phyloP scores from a whole-genome alignment of 2,329 filamentous ascomycete species.

The Alternaria dauci region DNA sequence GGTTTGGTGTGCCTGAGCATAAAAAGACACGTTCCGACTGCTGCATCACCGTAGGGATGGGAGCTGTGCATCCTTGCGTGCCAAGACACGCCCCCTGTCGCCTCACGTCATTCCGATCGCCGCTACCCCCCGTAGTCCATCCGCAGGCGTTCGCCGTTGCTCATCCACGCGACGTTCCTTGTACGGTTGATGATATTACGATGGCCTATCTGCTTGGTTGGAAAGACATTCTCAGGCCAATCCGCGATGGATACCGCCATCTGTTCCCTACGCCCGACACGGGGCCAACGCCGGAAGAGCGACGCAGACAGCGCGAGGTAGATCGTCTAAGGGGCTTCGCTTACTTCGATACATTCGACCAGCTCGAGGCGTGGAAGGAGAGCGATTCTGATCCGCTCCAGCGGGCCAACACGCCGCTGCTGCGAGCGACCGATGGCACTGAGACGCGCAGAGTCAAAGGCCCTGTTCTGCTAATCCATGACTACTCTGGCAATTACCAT shows the following conservation, averaged over 20 bases:
- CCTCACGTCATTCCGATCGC: slow-evolving; percentile 26
- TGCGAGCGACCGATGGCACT: slow-evolving; percentile 27
- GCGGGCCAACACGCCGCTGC: slow-evolving; percentile 50
- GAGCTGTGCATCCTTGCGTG: slow-evolving; percentile 43
- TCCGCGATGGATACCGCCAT: slow-evolving; percentile 51
- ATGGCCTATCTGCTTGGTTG: slow-evolving; percentile 44
- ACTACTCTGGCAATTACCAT: slow-evolving; percentile 56
- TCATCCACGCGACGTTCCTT: background rate
- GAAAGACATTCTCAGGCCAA: slow-evolving; percentile 52
- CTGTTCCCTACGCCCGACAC: slow-evolving; percentile 46
- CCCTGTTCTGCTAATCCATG: slow-evolving; percentile 49
- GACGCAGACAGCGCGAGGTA: slow-evolving; percentile 36
- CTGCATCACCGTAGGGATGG: slow-evolving; percentile 34
- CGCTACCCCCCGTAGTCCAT: slow-evolving; percentile 7
- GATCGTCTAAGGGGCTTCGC: slow-evolving; percentile 51
- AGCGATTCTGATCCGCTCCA: slow-evolving; percentile 47
- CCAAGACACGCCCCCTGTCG: slow-evolving; percentile 37
- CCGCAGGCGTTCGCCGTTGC: slow-evolving; percentile 9
- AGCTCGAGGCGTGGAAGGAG: slow-evolving; percentile 48
- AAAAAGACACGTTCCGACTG: slow-evolving; percentile 50
- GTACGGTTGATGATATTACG: background rate
- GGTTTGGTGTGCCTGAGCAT: slow-evolving; percentile 27
- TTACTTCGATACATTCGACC: slow-evolving; percentile 54
- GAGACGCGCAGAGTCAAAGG: slow-evolving; percentile 21
- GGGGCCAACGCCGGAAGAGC: slow-evolving; percentile 46